Percentiles rank a stretch among this genome's conserved stretches.
These are phyloP conservation scores for Kwoniella heveanensis DNA, from an alignment of 768 basidiomycete species.

Conservation along the genomic window DNA sequence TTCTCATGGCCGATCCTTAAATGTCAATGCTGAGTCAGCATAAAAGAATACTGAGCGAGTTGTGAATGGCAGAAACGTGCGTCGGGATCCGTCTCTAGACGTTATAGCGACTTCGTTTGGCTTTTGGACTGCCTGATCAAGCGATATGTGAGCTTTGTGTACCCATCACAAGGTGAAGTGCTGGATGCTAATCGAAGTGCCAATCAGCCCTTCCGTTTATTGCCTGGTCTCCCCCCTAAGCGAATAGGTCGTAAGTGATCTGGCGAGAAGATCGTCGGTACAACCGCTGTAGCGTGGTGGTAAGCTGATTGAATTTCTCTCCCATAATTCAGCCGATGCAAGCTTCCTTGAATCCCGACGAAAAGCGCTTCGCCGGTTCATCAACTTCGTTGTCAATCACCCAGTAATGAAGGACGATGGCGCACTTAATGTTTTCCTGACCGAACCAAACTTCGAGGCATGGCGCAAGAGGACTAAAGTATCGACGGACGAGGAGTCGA, in stretches of 20 bases:
- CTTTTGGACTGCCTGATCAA: conserved; percentile 81
- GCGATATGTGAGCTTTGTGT: conserved; percentile 62
- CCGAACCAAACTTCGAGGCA: conserved; percentile 77
- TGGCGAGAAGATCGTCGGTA: too few relatives aligned
- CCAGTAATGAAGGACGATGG: conserved; percentile 88
- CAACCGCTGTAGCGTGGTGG: too few relatives aligned
- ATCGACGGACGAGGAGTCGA: conserved; percentile 84
- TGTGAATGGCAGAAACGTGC: conserved; percentile 58
- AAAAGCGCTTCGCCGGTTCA: conserved; percentile 77
- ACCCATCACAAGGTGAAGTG: not conserved
- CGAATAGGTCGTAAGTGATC: conserved; percentile 74
- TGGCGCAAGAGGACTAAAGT: conserved; percentile 80
- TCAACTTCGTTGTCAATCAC: conserved; percentile 86
- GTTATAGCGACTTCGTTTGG: conserved; percentile 92
- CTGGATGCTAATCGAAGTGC: not conserved
- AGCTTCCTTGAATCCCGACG: conserved; percentile 88
- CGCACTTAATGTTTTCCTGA: conserved; percentile 75
- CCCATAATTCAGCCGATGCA: conserved; percentile 70
- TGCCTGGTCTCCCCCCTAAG: conserved; percentile 87
- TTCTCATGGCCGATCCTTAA: not conserved
- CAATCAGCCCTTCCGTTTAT: conserved; percentile 75
- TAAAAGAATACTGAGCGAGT: conserved; percentile 13
- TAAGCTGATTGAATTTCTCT: not conserved
- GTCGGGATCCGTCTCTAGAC: conserved; percentile 70
- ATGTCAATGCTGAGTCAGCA: too few relatives aligned